Evolutionary conservation across 352 stramenopile species (phyloP), one percentile per base, ranked within the genome.

Genomic region (Phytopythium litorale): DNA sequence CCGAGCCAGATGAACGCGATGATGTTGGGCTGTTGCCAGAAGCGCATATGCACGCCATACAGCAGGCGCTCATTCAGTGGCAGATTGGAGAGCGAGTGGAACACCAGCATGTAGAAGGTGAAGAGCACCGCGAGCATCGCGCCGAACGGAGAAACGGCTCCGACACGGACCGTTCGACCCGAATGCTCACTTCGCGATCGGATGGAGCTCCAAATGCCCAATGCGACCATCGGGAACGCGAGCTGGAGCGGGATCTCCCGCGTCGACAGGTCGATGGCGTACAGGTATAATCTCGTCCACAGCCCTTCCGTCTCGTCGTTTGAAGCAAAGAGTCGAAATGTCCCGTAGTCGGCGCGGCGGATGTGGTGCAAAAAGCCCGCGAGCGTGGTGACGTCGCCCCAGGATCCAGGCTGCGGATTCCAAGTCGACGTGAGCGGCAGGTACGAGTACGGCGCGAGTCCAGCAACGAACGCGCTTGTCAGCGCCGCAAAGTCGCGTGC

Each of bases 11-110:
- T 58, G 58, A 97, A 98, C 1, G 87, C 70, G 2, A 98, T 35
- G 15, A 98, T 72, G 58, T 98, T 98, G 5, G 92, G 94, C 53
- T 99, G 92, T 69, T 97, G 92, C 89, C 89, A 97, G 61, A 97
- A 97, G 37, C 91, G 86, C 87, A 95, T 95, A 70, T 99, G 94
- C 19, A 98, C 90, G 1, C 92, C 96, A 60, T 94, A 98, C 19
- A 98, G 79, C 18, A 99, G 84, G 0, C 77, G 77, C 72, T 98
- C 89, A 37, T 76, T 84, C 25, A 99, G 78, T 37, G 95, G 95
- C 18, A 99, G 71, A 68, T 99, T 99, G 21, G 91, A 85, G 0
- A 99, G 72, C 12, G 88, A 79, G 73, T 98, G 95, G 70, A 98
- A 99, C 7, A 98, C 79, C 18, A 94, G n/a, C 62, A 98, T 76